These are phyloP conservation scores for Xerocomellus amylosporus DNA, from an alignment of 768 basidiomycete species.

Conservation along the genomic window DNA sequence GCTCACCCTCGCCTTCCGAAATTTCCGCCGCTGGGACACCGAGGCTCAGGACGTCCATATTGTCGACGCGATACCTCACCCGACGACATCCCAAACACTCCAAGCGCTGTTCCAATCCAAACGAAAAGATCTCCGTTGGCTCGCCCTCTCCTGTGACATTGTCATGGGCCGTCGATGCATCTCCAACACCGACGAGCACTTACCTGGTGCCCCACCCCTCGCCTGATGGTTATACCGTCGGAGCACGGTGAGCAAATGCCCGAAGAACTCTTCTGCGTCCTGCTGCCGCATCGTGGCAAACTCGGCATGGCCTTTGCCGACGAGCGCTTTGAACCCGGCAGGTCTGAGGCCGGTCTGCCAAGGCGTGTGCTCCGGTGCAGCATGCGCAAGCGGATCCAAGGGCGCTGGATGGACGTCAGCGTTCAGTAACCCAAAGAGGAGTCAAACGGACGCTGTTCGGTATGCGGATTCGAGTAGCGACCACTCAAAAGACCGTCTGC, in stretches of 20 bases:
- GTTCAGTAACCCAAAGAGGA: slow-evolving; percentile 6
- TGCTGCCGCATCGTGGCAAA: slow-evolving; percentile 97
- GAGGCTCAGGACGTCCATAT: slow-evolving; percentile 73
- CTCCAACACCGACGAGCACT: background rate
- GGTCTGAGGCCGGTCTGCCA: slow-evolving; percentile 82
- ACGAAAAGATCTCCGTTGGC: slow-evolving; percentile 74
- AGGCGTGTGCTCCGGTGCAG: slow-evolving; percentile 21
- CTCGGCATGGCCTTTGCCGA: slow-evolving; percentile 91
- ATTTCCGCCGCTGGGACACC: slow-evolving; percentile 63
- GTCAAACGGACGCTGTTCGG: slow-evolving; percentile 24
- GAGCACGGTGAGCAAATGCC: slow-evolving; percentile 71
- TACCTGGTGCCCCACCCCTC: slow-evolving; percentile 37
- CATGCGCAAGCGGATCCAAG: slow-evolving; percentile 35
- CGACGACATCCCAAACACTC: slow-evolving; percentile 76
- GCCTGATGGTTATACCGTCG: slow-evolving; percentile 60
- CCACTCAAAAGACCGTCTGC: slow-evolving; percentile 92
- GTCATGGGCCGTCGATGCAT: background rate
- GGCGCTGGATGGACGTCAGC: slow-evolving; percentile 19
- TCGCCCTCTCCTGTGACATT: slow-evolving; percentile 37
- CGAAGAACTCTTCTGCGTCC: slow-evolving; percentile 93
- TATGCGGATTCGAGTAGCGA: slow-evolving; percentile 72
- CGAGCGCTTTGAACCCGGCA: slow-evolving; percentile 77
- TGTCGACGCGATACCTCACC: slow-evolving; percentile 81
- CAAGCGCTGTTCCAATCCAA: slow-evolving; percentile 82
- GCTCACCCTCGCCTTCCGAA: background rate